Evolutionary conservation across 2,329 filamentous ascomycete genomes (phyloP).

Genomic region (Colletotrichum abscissum): DNA sequence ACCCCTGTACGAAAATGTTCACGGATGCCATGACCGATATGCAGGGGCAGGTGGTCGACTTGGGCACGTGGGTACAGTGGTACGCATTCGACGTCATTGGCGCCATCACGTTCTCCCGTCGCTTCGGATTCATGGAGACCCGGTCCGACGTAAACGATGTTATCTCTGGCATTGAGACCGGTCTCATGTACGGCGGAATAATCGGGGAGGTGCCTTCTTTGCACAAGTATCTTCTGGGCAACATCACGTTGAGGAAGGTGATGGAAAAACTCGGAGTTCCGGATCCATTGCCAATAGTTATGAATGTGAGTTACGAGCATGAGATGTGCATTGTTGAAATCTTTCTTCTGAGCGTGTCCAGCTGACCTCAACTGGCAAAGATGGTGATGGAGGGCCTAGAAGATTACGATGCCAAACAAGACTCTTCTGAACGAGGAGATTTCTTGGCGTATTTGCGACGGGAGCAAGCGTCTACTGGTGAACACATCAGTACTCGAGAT

Average conservation of each 20-base stretch:
- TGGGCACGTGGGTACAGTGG: slow-evolving; percentile 56
- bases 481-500: background rate
- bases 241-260: slow-evolving; percentile 39
- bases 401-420: background rate
- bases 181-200: slow-evolving; percentile 49
- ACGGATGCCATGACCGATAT: background rate
- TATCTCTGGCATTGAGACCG: slow-evolving; percentile 50
- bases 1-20: background rate
- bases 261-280: slow-evolving; percentile 59
- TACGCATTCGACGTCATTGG: slow-evolving; percentile 64
- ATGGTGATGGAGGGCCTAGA: background rate
- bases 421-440: background rate
- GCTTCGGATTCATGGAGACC: slow-evolving; percentile 56
- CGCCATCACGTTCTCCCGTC: slow-evolving; percentile 53
- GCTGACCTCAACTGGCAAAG: background rate
- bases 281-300: slow-evolving; percentile 60
- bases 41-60: slow-evolving; percentile 45
- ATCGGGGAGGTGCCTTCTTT: slow-evolving; percentile 53
- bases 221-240: slow-evolving; percentile 47
- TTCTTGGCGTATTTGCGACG: background rate
- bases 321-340: too few species aligned
- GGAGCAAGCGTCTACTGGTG: background rate
- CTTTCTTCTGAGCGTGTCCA: background rate
- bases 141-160: slow-evolving; percentile 57
- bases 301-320: background rate